These are phyloP conservation scores for Caryopteris hybrid DNA, from an alignment of 305 asterid species.

Conservation along the genomic window DNA sequence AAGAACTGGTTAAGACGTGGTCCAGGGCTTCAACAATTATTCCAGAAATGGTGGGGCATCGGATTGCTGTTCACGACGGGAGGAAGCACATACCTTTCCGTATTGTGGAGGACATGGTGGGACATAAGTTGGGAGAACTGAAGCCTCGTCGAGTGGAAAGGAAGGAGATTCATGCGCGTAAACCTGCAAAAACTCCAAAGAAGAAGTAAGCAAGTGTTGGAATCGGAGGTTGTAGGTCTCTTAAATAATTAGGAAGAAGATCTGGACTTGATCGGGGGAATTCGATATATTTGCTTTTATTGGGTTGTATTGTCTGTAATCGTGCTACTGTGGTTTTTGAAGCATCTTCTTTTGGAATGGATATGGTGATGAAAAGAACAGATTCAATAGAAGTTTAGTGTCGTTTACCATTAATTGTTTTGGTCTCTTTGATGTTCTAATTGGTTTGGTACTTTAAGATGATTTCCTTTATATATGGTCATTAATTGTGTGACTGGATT, in stretches of 20 bases:
- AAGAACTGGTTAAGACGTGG: conserved; percentile 54
- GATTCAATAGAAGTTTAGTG: neutral
- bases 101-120: conserved; percentile 54
- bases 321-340: neutral
- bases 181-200: conserved; percentile 35
- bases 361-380: neutral
- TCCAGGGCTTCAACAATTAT: conserved; percentile 49
- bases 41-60: conserved; percentile 58
- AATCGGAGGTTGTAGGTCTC: neutral
- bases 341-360: neutral
- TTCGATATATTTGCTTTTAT: neutral
- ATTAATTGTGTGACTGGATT: neutral
- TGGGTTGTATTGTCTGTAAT: neutral
- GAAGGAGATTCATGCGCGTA: conserved; percentile 46
- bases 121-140: conserved; percentile 57
- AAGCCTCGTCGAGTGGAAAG: conserved; percentile 25
- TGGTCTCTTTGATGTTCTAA: neutral
- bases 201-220: conserved; percentile 33
- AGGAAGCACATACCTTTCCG: conserved; percentile 42
- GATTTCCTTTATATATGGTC: neutral
- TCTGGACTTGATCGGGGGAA: neutral
- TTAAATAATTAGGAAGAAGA: conserved; percentile 3
- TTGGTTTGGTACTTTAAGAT: neutral
- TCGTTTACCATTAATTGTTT: neutral
- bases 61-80: conserved; percentile 51